Evolutionary conservation across 1,139 yeast genomes (phyloP), one percentile per base, ranked within the genome.

Genomic region (Yamadazyma taylorii): DNA sequence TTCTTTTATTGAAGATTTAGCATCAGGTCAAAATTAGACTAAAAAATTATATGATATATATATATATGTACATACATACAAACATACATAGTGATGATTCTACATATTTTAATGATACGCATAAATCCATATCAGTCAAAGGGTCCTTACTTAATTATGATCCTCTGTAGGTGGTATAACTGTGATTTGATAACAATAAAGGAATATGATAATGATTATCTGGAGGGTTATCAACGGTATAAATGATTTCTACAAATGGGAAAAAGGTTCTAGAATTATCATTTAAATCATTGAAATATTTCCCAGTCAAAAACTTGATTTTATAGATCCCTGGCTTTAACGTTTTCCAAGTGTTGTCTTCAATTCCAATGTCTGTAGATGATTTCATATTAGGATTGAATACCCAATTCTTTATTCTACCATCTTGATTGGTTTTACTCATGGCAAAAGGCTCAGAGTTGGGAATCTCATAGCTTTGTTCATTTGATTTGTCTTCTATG

Each of bases 111-210:
- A 22, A 27, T 27, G 30, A 17, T 17, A 27, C 16, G n/a, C 32
- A 13, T 26, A 24, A 2, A 14, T 19, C n/a, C n/a, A n/a, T n/a
- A n/a, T n/a, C n/a, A n/a, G n/a, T n/a, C n/a, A n/a, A n/a, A n/a
- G 5, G 21, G 21, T 19, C 21, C 21, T 17, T 29, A n/a, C n/a
- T n/a, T n/a, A n/a, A n/a, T 39, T 43, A 82, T 50, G 85, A 79
- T 3, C 97, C 97, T 45, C 96, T 75, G 62, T 89, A 89, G 0
- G 96, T 89, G 12, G 95, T 79, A 63, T 88, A 89, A 32, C 95
- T 84, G 60, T 81, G 85, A 55, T 86, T 86, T 31, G 95, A 81
- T 39, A 89, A 67, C 39, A 89, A 69, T 46, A 89, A 64, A 0
- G 97, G 97, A 39, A 89, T 81, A 56, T 89, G 97, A 60, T 87